phyloP scores from a whole-genome alignment of 2,329 filamentous ascomycete genomes.

The Ophiostoma sp. region DNA sequence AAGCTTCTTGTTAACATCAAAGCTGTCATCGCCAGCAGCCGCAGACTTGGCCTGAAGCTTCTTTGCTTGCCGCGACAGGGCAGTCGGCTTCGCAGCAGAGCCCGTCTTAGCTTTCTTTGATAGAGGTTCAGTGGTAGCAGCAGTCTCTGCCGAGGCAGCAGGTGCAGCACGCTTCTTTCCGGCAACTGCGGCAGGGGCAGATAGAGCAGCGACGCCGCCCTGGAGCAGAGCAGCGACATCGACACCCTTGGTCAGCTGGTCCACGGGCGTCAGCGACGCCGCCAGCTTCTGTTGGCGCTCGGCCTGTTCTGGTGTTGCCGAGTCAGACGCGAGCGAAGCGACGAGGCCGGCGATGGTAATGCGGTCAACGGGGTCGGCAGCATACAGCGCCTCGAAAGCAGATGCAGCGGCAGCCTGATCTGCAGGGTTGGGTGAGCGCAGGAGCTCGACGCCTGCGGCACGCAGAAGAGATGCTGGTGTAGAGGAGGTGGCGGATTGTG shows the following conservation, averaged over 20 bases:
- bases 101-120: constrained; percentile 24
- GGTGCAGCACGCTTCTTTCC: constrained; percentile 42
- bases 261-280: constrained; percentile 36
- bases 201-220: constrained; percentile 56
- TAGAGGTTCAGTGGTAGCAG: constrained; percentile 16
- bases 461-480: constrained; percentile 61
- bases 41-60: constrained; percentile 29
- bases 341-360: constrained; percentile 77
- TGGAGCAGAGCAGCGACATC: constrained; percentile 58
- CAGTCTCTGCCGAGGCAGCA: constrained; percentile 17
- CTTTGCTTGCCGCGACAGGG: constrained; percentile 44
- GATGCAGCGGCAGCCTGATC: constrained; percentile 66
- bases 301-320: constrained; percentile 49
- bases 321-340: constrained; percentile 63
- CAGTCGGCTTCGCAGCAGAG: constrained; percentile 24
- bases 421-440: constrained; percentile 64
- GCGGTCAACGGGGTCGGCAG: constrained; percentile 60
- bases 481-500: not conserved
- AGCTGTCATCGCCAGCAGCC: constrained; percentile 33
- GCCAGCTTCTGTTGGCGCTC: constrained; percentile 19
- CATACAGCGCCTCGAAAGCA: constrained; percentile 70
- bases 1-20: constrained; percentile 69
- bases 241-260: constrained; percentile 54
- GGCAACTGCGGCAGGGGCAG: constrained; percentile 37
- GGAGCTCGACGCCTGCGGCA: constrained; percentile 75